Evolutionary conservation across 2,329 filamentous ascomycete species (phyloP), one percentile per base, ranked within the genome.

Genomic region (Clarireedia monteithiana): DNA sequence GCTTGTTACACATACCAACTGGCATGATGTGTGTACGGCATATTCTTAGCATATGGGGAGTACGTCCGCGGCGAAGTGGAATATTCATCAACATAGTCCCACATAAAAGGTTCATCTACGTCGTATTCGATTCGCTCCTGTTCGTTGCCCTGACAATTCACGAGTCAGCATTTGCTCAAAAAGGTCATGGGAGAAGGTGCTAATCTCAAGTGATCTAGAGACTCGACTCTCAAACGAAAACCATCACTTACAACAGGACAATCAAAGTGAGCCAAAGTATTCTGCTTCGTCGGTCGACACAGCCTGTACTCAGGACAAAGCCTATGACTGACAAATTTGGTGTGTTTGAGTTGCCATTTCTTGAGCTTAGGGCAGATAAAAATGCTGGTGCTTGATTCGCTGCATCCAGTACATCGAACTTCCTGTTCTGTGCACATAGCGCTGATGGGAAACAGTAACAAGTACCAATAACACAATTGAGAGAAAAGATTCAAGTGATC

Each of bases 331-430:
- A 49, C 39, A 34, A 50, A 24, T 39, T 50, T 55, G 24, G 39
- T 49, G 9, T 55, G 52, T 20, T 49, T 55, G 49, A 26, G 39
- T 23, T 55, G 52, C 52, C 52, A 55, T 50, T 39, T 36, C 52
- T 55, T 55, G 52, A 55, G 38, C 26, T 24, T 50, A 6, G 46
- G 23, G 40, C 52, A 55, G 38, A 55, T 55, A 23, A 50, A 55
- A 34, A 55, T 39, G 39, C 36, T 50, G 20, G 52, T 55, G 14
- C 46, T 55, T 6, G 52, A 55, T 27, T 50, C 46, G 12, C 48
- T 50, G 46, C 52, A 55, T 12, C 36, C 52, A 14, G 52, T 55
- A 26, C 52, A 55, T 26, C 52, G 52, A 50, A 55, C 52, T 39
- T 55, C 45, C 48, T 55, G 52, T 26, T 55, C 52, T 26, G 36